Conservation (phyloP, 495 filamentous ascomycete species). For the Chaetomidium leptoderma region DNA sequence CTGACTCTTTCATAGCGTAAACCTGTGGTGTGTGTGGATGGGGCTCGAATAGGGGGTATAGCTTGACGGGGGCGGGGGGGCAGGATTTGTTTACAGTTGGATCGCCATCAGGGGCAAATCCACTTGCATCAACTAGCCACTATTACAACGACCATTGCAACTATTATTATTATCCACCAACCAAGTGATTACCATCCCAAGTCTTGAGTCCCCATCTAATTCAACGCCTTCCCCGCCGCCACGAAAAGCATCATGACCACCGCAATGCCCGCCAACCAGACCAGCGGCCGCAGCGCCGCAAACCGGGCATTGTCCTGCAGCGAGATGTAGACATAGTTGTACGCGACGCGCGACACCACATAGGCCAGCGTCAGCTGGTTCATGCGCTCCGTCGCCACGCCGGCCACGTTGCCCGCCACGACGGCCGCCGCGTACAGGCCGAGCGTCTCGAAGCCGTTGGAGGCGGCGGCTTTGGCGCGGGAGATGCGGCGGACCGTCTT, state of each 20-base stretch:
- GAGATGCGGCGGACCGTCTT: conserved; percentile 37
- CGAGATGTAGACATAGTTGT: conserved; percentile 46
- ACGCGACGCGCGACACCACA: conserved; percentile 38
- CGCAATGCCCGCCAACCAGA: conserved; percentile 36
- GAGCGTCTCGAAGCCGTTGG: conserved; percentile 50
- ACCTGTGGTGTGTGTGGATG: neutral
- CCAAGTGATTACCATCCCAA: neutral
- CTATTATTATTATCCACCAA: too few species aligned
- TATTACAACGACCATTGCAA: neutral
- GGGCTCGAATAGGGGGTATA: neutral
- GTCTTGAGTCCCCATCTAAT: too few species aligned
- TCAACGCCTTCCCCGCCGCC: conserved; percentile 35
- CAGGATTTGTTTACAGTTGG: neutral
- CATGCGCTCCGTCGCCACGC: conserved; percentile 29
- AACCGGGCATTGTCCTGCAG: conserved; percentile 36
- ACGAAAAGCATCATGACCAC: conserved; percentile 39
- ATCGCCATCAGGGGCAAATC: neutral
- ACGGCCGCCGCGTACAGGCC: conserved; percentile 48
- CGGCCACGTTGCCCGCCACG: conserved; percentile 46
- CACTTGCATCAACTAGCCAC: neutral
- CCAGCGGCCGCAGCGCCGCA: conserved; percentile 34
- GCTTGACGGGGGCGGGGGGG: neutral
- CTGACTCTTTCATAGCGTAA: conserved; percentile 30
- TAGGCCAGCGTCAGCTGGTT: conserved; percentile 44
- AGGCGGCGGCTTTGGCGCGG: conserved; percentile 44